Conservation (phyloP, 495 filamentous ascomycete genomes). For the Cryomyces minteri region DNA sequence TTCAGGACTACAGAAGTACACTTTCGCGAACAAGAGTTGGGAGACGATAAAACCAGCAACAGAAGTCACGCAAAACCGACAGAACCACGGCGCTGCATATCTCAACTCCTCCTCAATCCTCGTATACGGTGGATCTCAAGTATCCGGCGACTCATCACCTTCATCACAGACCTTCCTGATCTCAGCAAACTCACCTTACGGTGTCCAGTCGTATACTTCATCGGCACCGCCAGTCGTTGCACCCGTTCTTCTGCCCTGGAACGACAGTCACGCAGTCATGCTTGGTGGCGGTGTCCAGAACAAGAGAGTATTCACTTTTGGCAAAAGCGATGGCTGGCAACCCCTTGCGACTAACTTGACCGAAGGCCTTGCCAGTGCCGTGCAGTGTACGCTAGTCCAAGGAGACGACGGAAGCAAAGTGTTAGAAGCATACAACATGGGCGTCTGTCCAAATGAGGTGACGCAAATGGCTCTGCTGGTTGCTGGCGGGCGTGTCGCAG, state of each 20-base stretch:
- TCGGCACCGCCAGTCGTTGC: conserved; percentile 41
- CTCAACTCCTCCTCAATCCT: conserved; percentile 54
- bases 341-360: conserved; percentile 41
- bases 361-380: conserved; percentile 29
- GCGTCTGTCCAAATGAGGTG: conserved; percentile 56
- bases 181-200: conserved; percentile 37
- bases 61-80: conserved; percentile 44
- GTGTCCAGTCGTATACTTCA: conserved; percentile 28
- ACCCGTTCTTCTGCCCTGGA: conserved; percentile 67
- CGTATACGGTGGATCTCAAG: conserved; percentile 59
- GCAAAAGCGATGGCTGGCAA: conserved; percentile 37
- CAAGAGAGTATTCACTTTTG: conserved; percentile 47
- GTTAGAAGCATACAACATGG: conserved; percentile 68
- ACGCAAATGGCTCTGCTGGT: conserved; percentile 41
- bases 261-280: conserved; percentile 47
- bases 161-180: conserved; percentile 67
- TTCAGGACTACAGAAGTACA: conserved; percentile 67
- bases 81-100: conserved; percentile 60
- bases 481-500: conserved; percentile 23
- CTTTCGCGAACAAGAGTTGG: conserved; percentile 63
- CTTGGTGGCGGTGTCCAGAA: conserved; percentile 55
- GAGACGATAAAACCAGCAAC: conserved; percentile 36
- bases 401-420: conserved; percentile 66
- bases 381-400: conserved; percentile 43
- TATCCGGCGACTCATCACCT: conserved; percentile 3